Evolutionary conservation across 306 rosid species (phyloP), one percentile per base, ranked within the genome.

Genomic region (Vigna angularis): DNA sequence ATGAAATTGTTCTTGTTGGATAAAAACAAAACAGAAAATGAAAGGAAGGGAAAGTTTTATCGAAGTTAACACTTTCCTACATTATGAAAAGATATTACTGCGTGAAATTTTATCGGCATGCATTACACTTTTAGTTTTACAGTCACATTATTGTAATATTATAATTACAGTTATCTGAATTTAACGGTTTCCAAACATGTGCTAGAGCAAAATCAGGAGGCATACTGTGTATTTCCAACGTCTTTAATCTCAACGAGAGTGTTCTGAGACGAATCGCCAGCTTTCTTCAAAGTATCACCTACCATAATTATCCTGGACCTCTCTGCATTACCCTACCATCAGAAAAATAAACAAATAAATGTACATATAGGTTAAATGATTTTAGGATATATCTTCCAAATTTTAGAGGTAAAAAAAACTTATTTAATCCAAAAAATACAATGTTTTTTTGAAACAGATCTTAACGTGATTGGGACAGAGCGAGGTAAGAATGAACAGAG

Each of bases 211-310:
- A 81, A 65, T 52, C 30, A 38, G 69, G 71, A 66, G 0, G 45
- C 95, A 49, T 89, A 91, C 98, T 75, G 83, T 26, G 88, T 65
- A 83, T 90, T 93, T 63, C 85, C 90, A 32, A 82, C 80, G 74
- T 88, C 90, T 80, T 81, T 88, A 79, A 86, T 88, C 92, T 86
- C 88, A 5, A 58, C 20, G 40, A 90, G 91, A 79, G 67, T 82
- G 26, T 85, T 84, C 65, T 77, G 92, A 61, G 93, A 87, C 0
- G 93, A 83, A 78, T 85, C 94, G 17, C 94, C 89, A 0, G 93
- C 93, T 84, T 81, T 94, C 87, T 91, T 94, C 90, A 94, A 85
- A 53, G 92, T 89, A 83, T 92, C 98, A 11, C 98, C 98, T 68
- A 94, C 97, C 97, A 94, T 90, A 53, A 94, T 80, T 77, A 94